Percentiles rank a stretch among this genome's conserved stretches.
phyloP scores from a whole-genome alignment of 805 yeast genomes.

The Candida taoyuanica region DNA sequence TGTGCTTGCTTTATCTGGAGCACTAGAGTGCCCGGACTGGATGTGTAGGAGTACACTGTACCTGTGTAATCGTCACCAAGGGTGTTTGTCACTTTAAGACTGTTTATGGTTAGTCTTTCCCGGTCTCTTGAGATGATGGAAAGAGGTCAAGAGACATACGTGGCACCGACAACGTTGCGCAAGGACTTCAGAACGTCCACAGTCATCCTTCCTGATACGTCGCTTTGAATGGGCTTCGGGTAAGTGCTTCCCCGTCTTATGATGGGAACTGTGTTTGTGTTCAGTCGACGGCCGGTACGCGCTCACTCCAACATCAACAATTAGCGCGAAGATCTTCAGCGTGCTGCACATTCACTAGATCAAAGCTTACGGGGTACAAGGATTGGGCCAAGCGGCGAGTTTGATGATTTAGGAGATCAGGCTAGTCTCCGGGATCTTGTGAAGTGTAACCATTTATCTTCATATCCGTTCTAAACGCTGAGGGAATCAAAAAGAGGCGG shows the following conservation, averaged over 20 bases:
- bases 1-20: constrained; percentile 9
- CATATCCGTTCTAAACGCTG: too few species aligned
- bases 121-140: background rate
- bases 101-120: constrained; percentile 12
- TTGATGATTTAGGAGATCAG: constrained; percentile 2
- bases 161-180: constrained; percentile 10
- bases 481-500: too few species aligned
- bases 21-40: constrained; percentile 34
- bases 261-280: too few species aligned
- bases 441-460: too few species aligned
- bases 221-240: too few species aligned
- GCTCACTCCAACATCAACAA: background rate
- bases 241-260: too few species aligned
- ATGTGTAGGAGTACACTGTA: constrained; percentile 54
- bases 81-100: constrained; percentile 57
- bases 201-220: too few species aligned
- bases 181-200: constrained; percentile 8
- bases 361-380: background rate
- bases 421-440: too few species aligned
- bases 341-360: too few species aligned
- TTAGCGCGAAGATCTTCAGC: too few species aligned
- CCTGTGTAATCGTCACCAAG: constrained; percentile 59
- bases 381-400: background rate
- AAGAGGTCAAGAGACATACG: constrained; percentile 7
- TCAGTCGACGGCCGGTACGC: background rate